These are phyloP conservation scores for Stygiomarasmius scandens DNA, from an alignment of 1,284 basidiomycete species.

Conservation along the genomic window DNA sequence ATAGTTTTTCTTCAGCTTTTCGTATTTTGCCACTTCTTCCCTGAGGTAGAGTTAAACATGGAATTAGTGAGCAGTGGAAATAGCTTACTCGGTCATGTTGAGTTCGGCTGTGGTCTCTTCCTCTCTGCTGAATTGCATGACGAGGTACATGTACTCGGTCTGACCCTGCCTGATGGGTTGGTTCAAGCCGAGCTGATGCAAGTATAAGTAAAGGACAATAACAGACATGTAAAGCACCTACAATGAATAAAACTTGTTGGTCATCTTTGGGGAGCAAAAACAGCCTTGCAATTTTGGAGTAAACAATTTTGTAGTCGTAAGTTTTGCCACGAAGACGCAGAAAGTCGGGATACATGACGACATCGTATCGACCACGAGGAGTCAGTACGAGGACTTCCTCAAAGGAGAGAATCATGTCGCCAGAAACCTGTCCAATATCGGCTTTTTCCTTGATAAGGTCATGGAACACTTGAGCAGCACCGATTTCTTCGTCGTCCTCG, in stretches of 20 bases:
- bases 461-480: constrained; percentile 95
- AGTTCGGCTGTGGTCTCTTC: constrained; percentile 97
- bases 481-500: constrained; percentile 76
- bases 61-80: not conserved
- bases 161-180: constrained; percentile 98
- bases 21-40: constrained; percentile 75
- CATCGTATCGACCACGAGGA: constrained; percentile 94
- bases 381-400: constrained; percentile 97
- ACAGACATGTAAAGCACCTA: constrained; percentile 39
- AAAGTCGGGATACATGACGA: constrained; percentile 97
- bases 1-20: constrained; percentile 88
- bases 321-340: constrained; percentile 95
- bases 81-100: constrained; percentile 86
- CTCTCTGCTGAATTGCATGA: constrained; percentile 96
- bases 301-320: constrained; percentile 98
- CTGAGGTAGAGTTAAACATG: constrained; percentile 35
- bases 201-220: constrained; percentile 5
- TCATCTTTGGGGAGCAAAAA: constrained; percentile 98
- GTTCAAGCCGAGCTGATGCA: constrained; percentile 76
- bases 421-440: constrained; percentile 90
- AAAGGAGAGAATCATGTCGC: constrained; percentile 93
- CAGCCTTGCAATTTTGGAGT: constrained; percentile 85
- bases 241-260: constrained; percentile 93
- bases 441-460: constrained; percentile 96
- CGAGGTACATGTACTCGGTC: constrained; percentile 96